Base-by-base conservation (phyloP, 2,329 filamentous ascomycete genomes). In the Raffaelea deltoideospora region DNA sequence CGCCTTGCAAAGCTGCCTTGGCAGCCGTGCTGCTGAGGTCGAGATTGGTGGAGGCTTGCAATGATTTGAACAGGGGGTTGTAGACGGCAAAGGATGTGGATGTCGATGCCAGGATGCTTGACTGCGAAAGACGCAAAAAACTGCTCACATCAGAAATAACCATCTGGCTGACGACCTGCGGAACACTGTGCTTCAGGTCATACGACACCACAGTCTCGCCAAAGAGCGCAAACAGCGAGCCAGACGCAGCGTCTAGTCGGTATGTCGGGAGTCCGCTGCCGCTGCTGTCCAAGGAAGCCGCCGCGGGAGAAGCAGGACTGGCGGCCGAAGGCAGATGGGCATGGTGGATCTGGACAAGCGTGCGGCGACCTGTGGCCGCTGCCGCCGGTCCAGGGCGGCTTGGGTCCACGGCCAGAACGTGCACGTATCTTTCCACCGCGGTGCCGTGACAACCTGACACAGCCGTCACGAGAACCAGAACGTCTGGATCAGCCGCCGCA, bases 51-150 rank as follows among this genome's bases (percentile, higher is more conserved):
- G 62, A 64, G 23, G 66, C 66, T 45, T 75, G 71, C n/a, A 73
- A 50, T 8, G 71, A 74, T 22, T 61, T 69, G 51, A 76, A 86
- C 41, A 76, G 71, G 24, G 78, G 72, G 53, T 85, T 84, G 51
- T 79, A 80, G 13, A 83, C 61, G 30, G 61, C 65, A 29, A 80
- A 67, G 1, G 65, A 62, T 10, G 63, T 56, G 1, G 63, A 48
- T 0, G 74, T 75, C n/a, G 71, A 63, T 2, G 72, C 66, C 31
- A 87, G 62, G 1, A 83, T 54, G 5, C 79, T 72, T 8, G 78
- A 73, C 39, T 69, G 70, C 8, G 78, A 81, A 0, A 86, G 58
- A 7, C 76, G 68, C 7, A 79, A 50, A 47, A 84, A 82, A 2
- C 77, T 79, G 17, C 63, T 61, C 3, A 74, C 61, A 2, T 59